Evolutionary conservation across 768 basidiomycete species (phyloP).

Genomic region (Kwoniella heveanensis): DNA sequence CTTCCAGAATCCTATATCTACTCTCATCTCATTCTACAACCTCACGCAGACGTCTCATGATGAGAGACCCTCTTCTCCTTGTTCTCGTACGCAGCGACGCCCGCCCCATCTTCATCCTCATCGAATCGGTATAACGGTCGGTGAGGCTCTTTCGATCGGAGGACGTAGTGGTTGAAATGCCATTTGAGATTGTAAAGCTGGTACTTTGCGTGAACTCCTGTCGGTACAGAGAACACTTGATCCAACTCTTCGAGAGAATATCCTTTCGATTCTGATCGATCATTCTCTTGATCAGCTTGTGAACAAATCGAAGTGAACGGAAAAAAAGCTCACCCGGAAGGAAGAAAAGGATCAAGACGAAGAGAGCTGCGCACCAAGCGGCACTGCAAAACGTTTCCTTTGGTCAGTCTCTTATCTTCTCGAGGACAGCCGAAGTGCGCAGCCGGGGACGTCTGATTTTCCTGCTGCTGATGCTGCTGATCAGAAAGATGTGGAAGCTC

Average conservation of each 20-base stretch:
- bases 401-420: neutral
- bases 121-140: slow-evolving; percentile 5
- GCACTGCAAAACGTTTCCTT: neutral
- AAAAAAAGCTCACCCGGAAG: slow-evolving; percentile 8
- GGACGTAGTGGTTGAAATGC: slow-evolving; percentile 12
- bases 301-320: neutral
- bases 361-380: slow-evolving; percentile 8
- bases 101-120: neutral
- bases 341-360: slow-evolving; percentile 9
- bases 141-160: slow-evolving; percentile 3
- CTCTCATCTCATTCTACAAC: neutral
- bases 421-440: slow-evolving; percentile 19
- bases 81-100: neutral
- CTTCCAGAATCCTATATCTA: neutral
- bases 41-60: neutral
- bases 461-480: too few relatives aligned
- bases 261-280: slow-evolving; percentile 4
- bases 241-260: slow-evolving; percentile 39
- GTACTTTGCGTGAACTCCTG: slow-evolving; percentile 14
- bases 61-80: neutral
- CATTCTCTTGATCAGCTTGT: neutral
- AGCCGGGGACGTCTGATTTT: too few relatives aligned
- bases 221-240: slow-evolving; percentile 31
- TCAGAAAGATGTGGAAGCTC: too few relatives aligned
- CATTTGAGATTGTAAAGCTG: slow-evolving; percentile 12